Conservation (phyloP, 257 asterid genomes). For the Cinchona pubescens region DNA sequence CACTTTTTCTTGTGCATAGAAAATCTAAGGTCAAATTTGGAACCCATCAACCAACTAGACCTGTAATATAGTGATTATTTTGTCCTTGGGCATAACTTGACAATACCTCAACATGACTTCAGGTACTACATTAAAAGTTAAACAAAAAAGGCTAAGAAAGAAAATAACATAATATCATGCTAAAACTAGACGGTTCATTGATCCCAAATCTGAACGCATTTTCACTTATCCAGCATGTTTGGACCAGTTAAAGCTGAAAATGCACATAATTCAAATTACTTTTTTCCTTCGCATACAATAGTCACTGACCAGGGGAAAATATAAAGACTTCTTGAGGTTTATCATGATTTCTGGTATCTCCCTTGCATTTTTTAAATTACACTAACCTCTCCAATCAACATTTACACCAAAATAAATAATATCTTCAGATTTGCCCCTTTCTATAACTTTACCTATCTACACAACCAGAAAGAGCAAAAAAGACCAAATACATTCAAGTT, state of each 20-base stretch:
- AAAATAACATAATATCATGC: not conserved
- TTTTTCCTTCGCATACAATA: not conserved
- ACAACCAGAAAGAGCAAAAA: not conserved
- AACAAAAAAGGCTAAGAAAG: not conserved
- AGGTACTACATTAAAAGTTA: not conserved
- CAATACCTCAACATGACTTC: not conserved
- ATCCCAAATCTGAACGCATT: not conserved
- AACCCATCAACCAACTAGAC: not conserved
- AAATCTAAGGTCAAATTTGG: not conserved
- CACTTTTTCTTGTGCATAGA: not conserved
- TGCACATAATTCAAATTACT: not conserved
- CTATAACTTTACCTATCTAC: not conserved
- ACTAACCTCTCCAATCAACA: not conserved
- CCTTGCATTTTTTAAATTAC: too few relatives aligned
- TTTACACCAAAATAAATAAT: not conserved
- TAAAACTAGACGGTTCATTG: not conserved
- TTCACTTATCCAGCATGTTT: not conserved
- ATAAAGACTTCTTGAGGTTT: not conserved
- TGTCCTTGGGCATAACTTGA: not conserved
- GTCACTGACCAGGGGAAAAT: not conserved
- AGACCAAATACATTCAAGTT: not conserved
- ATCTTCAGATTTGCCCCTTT: not conserved
- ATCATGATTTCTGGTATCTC: not conserved
- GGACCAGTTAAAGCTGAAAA: not conserved
- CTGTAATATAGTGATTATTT: not conserved